These are phyloP conservation scores for Bipolaris oryzae DNA, from an alignment of 2,329 filamentous ascomycete genomes.

Conservation along the genomic window DNA sequence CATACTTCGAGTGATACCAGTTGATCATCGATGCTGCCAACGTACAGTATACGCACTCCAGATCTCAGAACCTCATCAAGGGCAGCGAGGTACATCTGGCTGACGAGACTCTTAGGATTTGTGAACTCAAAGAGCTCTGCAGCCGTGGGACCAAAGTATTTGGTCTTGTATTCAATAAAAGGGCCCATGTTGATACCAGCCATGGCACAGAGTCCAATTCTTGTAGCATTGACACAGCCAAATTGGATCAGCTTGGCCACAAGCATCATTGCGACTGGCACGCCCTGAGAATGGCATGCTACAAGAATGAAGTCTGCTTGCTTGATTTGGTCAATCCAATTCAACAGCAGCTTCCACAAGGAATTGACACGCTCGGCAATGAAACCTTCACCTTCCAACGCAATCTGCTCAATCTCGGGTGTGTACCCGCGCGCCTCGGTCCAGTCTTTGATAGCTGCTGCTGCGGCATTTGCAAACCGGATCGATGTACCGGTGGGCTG, in stretches of 20 bases:
- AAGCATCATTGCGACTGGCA: slow-evolving; percentile 91
- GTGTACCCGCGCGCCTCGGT: slow-evolving; percentile 69
- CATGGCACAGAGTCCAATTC: slow-evolving; percentile 85
- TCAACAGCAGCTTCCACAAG: slow-evolving; percentile 90
- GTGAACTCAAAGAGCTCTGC: slow-evolving; percentile 95
- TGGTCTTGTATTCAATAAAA: slow-evolving; percentile 88
- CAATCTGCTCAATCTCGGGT: slow-evolving; percentile 90
- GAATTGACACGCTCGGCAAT: slow-evolving; percentile 89
- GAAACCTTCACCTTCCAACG: slow-evolving; percentile 91
- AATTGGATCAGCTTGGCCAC: slow-evolving; percentile 91
- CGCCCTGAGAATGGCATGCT: slow-evolving; percentile 95
- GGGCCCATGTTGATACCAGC: slow-evolving; percentile 93
- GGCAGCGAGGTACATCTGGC: slow-evolving; percentile 77
- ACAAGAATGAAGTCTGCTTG: slow-evolving; percentile 87
- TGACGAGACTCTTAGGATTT: slow-evolving; percentile 79
- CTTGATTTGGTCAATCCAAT: slow-evolving; percentile 91
- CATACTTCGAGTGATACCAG: slow-evolving; percentile 86
- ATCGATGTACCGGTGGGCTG: slow-evolving; percentile 96
- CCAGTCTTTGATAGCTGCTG: slow-evolving; percentile 83
- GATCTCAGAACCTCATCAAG: slow-evolving; percentile 76
- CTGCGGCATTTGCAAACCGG: slow-evolving; percentile 86
- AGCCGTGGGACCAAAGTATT: slow-evolving; percentile 88
- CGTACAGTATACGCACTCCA: slow-evolving; percentile 82
- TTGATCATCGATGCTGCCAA: slow-evolving; percentile 96
- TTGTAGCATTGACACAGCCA: slow-evolving; percentile 73